Evolutionary conservation across 1,284 basidiomycete species (phyloP), one percentile per base, ranked within the genome.

Genomic region (Coniferiporia sulphurascens): DNA sequence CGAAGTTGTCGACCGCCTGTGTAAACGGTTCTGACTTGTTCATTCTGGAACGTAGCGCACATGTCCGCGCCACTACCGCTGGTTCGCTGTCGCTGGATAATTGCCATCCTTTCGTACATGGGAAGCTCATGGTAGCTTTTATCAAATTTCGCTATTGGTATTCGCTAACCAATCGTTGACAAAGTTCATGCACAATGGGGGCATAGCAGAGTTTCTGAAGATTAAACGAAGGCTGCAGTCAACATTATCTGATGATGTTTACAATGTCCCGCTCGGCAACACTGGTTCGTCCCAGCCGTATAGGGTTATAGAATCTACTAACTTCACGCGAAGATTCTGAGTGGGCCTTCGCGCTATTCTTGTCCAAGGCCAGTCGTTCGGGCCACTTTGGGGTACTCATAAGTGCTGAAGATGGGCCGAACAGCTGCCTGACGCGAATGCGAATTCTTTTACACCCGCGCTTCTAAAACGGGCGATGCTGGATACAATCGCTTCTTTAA

Each of bases 121-220:
- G 89, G 27, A 91, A 90, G 66, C 75, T 96, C 55, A 96, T 95
- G 92, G 92, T 92, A 64, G 60, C 78, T 64, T 35, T 6, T 56
- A 8, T 57, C 21, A 12, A 10, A 12, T 21, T 35, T 44, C n/a
- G 13, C 34, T 19, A 15, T 27, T 53, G 43, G 27, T 52, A 17
- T 53, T 52, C 34, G 38, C 44, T 15, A 38, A 45, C 32, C 46
- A 34, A 27, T 58, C 48, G 56, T 43, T 56, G 64, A 34, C 12
- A 6, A 66, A 95, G 89, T 97, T 91, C 76, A 98, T 98, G 95
- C 95, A 97, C 72, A 97, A 97, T 65, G 95, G 92, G 55, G 86
- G 85, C 56, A 91, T 97, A 62, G 85, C 89, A 54, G 87, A 91
- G 7, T 98, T 97, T 71, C 73, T 75, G 44, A 76, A 79, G 62